Evolutionary conservation across 2,329 filamentous ascomycete species (phyloP).

Genomic region (Zymoseptoria tritici): DNA sequence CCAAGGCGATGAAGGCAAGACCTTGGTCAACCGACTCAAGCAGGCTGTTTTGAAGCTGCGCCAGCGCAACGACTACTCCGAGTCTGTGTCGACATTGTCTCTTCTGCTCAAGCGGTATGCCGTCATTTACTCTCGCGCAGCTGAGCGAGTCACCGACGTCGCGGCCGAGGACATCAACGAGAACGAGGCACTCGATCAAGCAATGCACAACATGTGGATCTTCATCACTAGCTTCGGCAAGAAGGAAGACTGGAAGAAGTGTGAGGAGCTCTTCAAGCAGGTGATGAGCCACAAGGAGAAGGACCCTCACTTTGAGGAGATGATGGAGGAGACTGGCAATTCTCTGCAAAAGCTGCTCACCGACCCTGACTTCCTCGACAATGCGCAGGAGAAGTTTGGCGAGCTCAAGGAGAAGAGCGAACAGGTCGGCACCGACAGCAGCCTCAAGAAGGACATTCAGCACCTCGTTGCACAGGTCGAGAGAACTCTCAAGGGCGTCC

Average conservation of each 20-base stretch:
- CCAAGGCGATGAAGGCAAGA: constrained; percentile 62
- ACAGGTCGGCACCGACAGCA: constrained; percentile 56
- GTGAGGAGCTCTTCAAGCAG: constrained; percentile 60
- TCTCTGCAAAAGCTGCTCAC: constrained; percentile 74
- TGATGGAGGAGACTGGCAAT: constrained; percentile 66
- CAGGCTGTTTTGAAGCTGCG: constrained; percentile 66
- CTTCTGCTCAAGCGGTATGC: constrained; percentile 72
- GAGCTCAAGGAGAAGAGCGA: constrained; percentile 51
- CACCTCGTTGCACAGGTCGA: constrained; percentile 62
- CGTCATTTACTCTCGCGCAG: constrained; percentile 65
- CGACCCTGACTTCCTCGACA: constrained; percentile 77
- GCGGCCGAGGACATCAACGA: constrained; percentile 64
- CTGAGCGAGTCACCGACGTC: constrained; percentile 58
- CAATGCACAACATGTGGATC: constrained; percentile 71
- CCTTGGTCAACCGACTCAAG: constrained; percentile 68
- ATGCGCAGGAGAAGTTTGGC: constrained; percentile 59
- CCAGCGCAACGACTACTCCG: constrained; percentile 71
- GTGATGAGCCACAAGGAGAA: constrained; percentile 66
- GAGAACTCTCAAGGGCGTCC: constrained; percentile 58
- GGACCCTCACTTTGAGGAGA: constrained; percentile 73
- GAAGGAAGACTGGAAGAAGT: constrained; percentile 62
- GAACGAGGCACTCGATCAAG: constrained; percentile 67
- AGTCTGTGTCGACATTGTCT: constrained; percentile 74
- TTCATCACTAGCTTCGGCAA: constrained; percentile 76
- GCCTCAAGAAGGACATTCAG: constrained; percentile 65